phyloP scores from a whole-genome alignment of 768 basidiomycete species.

The Psilocybe subaeruginosa region DNA sequence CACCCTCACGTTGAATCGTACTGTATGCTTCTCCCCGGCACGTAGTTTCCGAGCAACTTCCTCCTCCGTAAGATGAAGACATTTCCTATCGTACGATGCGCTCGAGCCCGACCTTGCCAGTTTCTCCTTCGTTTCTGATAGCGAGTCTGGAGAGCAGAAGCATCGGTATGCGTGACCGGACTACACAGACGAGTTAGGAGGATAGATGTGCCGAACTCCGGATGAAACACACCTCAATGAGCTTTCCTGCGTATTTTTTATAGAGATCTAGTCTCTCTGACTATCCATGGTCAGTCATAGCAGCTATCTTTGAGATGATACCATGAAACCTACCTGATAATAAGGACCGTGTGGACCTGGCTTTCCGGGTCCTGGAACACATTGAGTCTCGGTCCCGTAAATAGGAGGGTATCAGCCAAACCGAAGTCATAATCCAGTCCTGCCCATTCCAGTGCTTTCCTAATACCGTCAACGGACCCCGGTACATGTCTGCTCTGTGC shows the following conservation, averaged over 20 bases:
- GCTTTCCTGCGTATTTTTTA: slow-evolving; percentile 65
- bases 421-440: slow-evolving; percentile 92
- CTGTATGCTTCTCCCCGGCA: slow-evolving; percentile 77
- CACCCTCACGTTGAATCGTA: slow-evolving; percentile 82
- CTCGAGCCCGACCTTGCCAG: slow-evolving; percentile 76
- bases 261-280: slow-evolving; percentile 91
- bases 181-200: slow-evolving; percentile 39
- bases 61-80: slow-evolving; percentile 84
- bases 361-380: slow-evolving; percentile 68
- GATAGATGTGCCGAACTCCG: not conserved
- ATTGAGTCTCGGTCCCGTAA: not conserved
- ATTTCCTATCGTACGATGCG: slow-evolving; percentile 85
- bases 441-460: slow-evolving; percentile 83
- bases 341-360: slow-evolving; percentile 84
- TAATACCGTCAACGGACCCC: slow-evolving; percentile 83
- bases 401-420: slow-evolving; percentile 32
- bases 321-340: slow-evolving; percentile 61
- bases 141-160: slow-evolving; percentile 81
- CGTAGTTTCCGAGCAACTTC: slow-evolving; percentile 76
- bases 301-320: not conserved
- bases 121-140: slow-evolving; percentile 68
- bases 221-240: slow-evolving; percentile 68
- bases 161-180: slow-evolving; percentile 91
- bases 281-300: slow-evolving; percentile 39
- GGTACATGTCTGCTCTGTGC: slow-evolving; percentile 77